Evolutionary conservation across 495 filamentous ascomycete genomes (phyloP).

Genomic region (Aspergillus nidulans): DNA sequence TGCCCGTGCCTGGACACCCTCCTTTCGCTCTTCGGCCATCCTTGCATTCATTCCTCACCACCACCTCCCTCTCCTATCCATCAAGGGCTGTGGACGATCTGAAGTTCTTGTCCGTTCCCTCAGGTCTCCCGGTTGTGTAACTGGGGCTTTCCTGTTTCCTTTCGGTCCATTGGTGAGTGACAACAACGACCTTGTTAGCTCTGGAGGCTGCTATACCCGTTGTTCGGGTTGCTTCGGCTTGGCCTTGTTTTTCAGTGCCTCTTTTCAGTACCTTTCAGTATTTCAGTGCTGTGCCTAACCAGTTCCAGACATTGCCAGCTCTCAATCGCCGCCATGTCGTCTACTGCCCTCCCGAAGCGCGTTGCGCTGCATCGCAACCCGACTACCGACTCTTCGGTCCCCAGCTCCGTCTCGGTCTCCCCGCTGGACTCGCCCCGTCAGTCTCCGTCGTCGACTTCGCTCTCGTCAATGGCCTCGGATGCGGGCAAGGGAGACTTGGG

Average conservation of each 20-base stretch:
- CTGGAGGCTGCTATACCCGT: too few species aligned
- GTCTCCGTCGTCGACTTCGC: slow-evolving; percentile 82
- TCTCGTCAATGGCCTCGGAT: slow-evolving; percentile 79
- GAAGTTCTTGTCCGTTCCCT: slow-evolving; percentile 9
- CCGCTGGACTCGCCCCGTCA: slow-evolving; percentile 65
- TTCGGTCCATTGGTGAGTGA: slow-evolving; percentile 9
- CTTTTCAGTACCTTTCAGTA: too few species aligned
- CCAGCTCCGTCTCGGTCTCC: slow-evolving; percentile 60
- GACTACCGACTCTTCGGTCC: slow-evolving; percentile 54
- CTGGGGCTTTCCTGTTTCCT: slow-evolving; percentile 9
- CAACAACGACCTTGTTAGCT: neutral
- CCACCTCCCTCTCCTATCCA: slow-evolving; percentile 8
- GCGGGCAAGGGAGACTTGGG: slow-evolving; percentile 33
- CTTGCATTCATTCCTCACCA: slow-evolving; percentile 11
- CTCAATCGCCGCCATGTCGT: slow-evolving; percentile 43
- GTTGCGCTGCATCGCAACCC: slow-evolving; percentile 47
- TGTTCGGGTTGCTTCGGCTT: too few species aligned
- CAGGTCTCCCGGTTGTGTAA: slow-evolving; percentile 9
- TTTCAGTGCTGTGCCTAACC: too few species aligned
- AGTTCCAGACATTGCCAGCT: neutral
- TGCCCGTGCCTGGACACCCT: neutral
- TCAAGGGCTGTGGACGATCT: slow-evolving; percentile 11
- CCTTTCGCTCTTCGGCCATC: slow-evolving; percentile 7
- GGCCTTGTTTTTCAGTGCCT: too few species aligned
- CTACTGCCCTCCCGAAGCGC: slow-evolving; percentile 53